Evolutionary conservation across 768 basidiomycete genomes (phyloP).

Genomic region (Rhizopogon rudus): DNA sequence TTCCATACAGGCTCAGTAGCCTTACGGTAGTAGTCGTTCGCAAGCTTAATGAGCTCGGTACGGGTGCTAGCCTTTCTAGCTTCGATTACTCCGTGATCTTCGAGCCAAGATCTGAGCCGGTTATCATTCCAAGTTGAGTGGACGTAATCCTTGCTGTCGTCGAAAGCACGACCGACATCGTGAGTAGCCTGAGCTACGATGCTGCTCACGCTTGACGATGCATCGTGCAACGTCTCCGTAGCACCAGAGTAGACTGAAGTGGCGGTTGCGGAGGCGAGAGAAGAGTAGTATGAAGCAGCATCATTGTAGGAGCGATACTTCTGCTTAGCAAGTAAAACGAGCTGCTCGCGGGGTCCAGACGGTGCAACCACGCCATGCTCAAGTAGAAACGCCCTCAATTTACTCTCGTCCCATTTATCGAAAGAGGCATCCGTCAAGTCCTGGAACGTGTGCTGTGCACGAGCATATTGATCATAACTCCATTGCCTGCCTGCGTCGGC

Average conservation of each 20-base stretch:
- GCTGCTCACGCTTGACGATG: slow-evolving; percentile 36
- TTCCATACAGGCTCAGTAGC: slow-evolving; percentile 68
- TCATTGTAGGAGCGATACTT: slow-evolving; percentile 56
- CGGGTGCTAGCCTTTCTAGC: slow-evolving; percentile 49
- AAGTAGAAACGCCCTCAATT: slow-evolving; percentile 77
- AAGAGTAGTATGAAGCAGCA: slow-evolving; percentile 53
- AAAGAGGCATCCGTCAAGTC: slow-evolving; percentile 57
- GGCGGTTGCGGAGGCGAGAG: slow-evolving; percentile 41
- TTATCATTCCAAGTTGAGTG: slow-evolving; percentile 90
- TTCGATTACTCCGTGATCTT: slow-evolving; percentile 68
- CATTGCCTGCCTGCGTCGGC: slow-evolving; percentile 33
- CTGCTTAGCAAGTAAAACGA: slow-evolving; percentile 72
- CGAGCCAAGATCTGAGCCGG: slow-evolving; percentile 64
- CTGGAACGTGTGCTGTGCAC: slow-evolving; percentile 59
- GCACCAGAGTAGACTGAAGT: slow-evolving; percentile 50
- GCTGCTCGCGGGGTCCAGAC: slow-evolving; percentile 70
- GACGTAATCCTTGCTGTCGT: slow-evolving; percentile 80
- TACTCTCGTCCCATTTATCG: slow-evolving; percentile 83
- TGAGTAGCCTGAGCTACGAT: slow-evolving; percentile 49
- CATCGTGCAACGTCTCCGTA: slow-evolving; percentile 29
- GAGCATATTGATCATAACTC: slow-evolving; percentile 59
- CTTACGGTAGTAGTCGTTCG: slow-evolving; percentile 63
- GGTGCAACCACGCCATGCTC: slow-evolving; percentile 86
- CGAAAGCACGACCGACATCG: slow-evolving; percentile 45
- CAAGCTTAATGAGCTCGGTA: slow-evolving; percentile 62